A percentile compares a stretch with the other conserved stretches of the same genome.
phyloP scores from a whole-genome alignment of 2,329 filamentous ascomycete species.

The Nannizzia gypsea region DNA sequence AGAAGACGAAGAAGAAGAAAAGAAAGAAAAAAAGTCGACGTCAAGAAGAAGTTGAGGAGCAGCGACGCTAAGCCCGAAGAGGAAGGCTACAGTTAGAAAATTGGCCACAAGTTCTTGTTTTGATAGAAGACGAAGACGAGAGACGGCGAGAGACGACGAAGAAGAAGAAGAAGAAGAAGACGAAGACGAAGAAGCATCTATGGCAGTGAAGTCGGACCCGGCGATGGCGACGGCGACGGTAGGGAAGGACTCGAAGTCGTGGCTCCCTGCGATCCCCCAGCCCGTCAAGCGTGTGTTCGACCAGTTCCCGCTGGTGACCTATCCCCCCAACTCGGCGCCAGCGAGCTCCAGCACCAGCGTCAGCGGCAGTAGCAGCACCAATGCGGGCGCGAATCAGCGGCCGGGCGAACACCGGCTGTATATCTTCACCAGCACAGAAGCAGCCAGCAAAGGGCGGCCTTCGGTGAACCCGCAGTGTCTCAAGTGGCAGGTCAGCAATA shows the following conservation, averaged over 20 bases:
- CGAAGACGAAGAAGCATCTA: conserved; percentile 3
- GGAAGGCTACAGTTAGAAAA: not conserved
- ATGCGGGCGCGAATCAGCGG: conserved; percentile 21
- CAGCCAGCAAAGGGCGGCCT: conserved; percentile 49
- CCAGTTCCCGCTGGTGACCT: conserved; percentile 64
- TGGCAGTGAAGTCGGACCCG: conserved; percentile 3
- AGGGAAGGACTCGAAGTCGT: conserved; percentile 16
- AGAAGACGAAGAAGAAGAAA: too few relatives aligned
- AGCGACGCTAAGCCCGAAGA: not conserved
- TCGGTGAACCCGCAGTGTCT: conserved; percentile 89
- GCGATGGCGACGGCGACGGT: conserved; percentile 15
- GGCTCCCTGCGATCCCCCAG: conserved; percentile 43
- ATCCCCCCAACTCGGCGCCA: conserved; percentile 64
- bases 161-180: not conserved
- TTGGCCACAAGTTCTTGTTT: too few relatives aligned
- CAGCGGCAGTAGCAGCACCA: too few relatives aligned
- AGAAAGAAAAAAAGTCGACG: too few relatives aligned
- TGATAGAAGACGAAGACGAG: too few relatives aligned
- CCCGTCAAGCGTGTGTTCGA: conserved; percentile 77
- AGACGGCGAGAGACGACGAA: not conserved
- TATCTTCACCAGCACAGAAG: conserved; percentile 60
- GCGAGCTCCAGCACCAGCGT: conserved; percentile 36
- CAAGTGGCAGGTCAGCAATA: conserved; percentile 76
- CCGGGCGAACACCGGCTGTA: conserved; percentile 51
- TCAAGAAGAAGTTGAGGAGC: too few relatives aligned